Base-by-base conservation (phyloP, 345 rosid genomes). In the Erysimum cheiranthoides region DNA sequence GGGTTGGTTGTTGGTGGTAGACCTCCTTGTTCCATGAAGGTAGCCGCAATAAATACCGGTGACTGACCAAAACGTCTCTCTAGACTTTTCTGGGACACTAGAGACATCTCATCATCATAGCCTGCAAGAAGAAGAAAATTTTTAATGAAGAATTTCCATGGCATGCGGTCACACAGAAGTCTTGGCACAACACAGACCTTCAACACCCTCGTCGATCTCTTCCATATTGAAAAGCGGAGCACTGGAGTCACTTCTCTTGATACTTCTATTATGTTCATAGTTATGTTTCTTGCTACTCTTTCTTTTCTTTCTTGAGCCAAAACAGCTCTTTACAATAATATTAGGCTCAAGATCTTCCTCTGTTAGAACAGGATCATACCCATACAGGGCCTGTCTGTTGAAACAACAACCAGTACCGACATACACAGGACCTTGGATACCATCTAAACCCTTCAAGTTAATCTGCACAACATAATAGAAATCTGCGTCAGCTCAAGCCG, bases 331-430 rank as follows among this genome's bases (percentile, higher is more conserved):
- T 34, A 95, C 85, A 70, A 92, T 86, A 36, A 95, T 88, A 75
- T 90, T 95, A 57, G 97, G 97, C 46, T 90, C 97, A 77, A 95
- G 82, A 81, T 95, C 97, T 74, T 85, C 97, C 78, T 90, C 97
- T 1, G 97, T 85, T 79, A 95, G 83, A 69, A 95, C 91, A 31
- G 97, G 97, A 79, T 95, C 99, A 78, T 95, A 95, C 31, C 99
- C 99, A 76, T 95, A 95, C 8, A 95, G 72, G 13, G 99, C 97
- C 76, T 92, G 97, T 77, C 99, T 89, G 76, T 95, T 92, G 86
- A 95, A 95, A 85, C 99, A 95, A 74, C 96, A 89, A 77, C 99
- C 99, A 74, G 97, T 95, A 66, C 99, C 99, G 67, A 95, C 99
- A 79, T 95, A 95, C 5, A 92, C 97, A n/a, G 97, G 99, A 70